Evolutionary conservation across 768 basidiomycete genomes (phyloP).

Genomic region (Lactarius psammicola): DNA sequence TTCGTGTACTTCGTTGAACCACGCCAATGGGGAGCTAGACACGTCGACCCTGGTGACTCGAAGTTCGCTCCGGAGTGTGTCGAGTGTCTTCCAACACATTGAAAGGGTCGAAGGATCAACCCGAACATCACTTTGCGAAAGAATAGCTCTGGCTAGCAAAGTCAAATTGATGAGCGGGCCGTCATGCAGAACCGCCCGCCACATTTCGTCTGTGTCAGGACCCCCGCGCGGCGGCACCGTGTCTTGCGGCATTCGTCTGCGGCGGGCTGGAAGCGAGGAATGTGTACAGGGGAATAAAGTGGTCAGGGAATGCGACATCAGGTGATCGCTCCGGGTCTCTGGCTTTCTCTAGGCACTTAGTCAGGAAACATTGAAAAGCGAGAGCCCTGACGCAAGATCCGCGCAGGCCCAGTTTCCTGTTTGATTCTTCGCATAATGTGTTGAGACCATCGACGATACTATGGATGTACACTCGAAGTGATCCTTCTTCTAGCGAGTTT

Average conservation of each 20-base stretch:
- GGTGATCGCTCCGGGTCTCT: too few species aligned
- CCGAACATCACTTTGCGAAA: too few species aligned
- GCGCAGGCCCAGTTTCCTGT: neutral
- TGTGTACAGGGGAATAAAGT: neutral
- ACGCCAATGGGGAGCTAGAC: neutral
- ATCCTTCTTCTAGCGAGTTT: neutral
- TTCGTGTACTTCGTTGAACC: neutral
- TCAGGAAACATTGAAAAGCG: conserved; percentile 7
- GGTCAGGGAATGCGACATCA: neutral
- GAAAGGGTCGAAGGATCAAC: neutral
- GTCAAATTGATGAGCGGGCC: conserved; percentile 14
- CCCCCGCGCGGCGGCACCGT: too few species aligned
- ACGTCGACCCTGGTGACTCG: neutral
- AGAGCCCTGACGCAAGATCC: conserved; percentile 7
- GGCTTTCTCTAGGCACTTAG: neutral
- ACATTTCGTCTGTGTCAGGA: neutral
- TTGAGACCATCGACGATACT: neutral
- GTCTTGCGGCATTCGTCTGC: neutral
- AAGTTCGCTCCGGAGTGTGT: conserved; percentile 11
- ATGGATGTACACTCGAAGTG: neutral
- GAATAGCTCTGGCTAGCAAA: neutral
- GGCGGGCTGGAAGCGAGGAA: neutral
- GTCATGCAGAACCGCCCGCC: conserved; percentile 3
- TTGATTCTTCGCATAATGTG: too few species aligned
- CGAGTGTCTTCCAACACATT: conserved; percentile 18